Evolutionary conservation across 23 red algal species (phyloP).

Genomic region (Pyropia haitanensis): DNA sequence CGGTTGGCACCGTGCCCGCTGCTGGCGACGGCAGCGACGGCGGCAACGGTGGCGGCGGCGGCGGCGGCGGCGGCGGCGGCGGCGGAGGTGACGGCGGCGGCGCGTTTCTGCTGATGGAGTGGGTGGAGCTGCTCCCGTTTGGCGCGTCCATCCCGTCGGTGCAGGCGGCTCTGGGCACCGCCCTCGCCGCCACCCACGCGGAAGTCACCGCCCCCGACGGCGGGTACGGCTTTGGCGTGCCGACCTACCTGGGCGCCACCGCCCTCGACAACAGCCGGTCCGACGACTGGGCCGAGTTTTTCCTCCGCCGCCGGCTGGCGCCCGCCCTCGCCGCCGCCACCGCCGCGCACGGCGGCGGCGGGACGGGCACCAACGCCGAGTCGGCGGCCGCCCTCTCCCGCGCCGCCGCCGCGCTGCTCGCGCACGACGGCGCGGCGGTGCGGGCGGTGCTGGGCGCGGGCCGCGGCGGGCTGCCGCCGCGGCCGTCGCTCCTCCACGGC

Average conservation of each 20-base stretch:
- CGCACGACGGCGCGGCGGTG: not conserved
- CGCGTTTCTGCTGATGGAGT: not conserved
- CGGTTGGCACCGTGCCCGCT: too few species aligned
- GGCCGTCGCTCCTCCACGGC: conserved; percentile 26
- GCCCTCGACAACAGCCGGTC: not conserved
- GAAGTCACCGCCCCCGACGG: not conserved
- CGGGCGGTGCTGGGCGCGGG: too few species aligned
- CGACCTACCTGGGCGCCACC: not conserved
- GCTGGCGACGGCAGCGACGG: too few species aligned
- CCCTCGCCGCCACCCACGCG: not conserved
- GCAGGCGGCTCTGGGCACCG: not conserved
- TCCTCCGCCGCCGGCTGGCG: not conserved
- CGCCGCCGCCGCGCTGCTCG: not conserved
- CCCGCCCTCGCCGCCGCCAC: not conserved
- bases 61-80: too few species aligned
- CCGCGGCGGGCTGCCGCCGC: too few species aligned
- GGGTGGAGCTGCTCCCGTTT: not conserved
- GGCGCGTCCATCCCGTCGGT: conserved; percentile 2
- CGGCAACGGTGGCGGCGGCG: too few species aligned
- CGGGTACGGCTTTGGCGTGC: not conserved
- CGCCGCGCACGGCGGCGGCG: not conserved
- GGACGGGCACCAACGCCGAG: not conserved
- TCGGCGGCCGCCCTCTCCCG: not conserved
- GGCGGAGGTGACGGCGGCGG: too few species aligned
- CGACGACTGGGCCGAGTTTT: not conserved